A percentile compares a stretch with the other conserved stretches of the same genome.
phyloP scores from a whole-genome alignment of 83 land plant genomes.

The Larix sibirica region DNA sequence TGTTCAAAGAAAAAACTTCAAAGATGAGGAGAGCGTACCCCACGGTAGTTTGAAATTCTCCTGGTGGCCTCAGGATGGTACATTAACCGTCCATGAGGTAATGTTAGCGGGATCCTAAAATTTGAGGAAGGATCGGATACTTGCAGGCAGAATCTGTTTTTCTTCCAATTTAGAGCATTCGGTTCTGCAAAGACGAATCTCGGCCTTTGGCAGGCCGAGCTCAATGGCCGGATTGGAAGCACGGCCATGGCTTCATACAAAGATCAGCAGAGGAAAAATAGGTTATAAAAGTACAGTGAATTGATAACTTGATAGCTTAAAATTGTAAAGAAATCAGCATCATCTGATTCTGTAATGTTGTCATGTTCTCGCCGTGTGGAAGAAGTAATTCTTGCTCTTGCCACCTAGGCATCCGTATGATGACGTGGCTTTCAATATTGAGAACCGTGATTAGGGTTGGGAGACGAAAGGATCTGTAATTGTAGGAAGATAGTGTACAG shows the following conservation, averaged over 20 bases:
- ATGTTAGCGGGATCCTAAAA: not conserved
- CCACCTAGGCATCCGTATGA: too few relatives aligned
- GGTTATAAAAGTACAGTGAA: too few relatives aligned
- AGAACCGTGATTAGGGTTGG: too few relatives aligned
- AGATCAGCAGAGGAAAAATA: too few relatives aligned
- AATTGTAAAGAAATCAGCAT: too few relatives aligned
- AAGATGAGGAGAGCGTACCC: not conserved
- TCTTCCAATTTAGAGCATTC: not conserved
- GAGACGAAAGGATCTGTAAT: too few relatives aligned
- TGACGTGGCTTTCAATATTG: too few relatives aligned
- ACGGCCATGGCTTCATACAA: not conserved
- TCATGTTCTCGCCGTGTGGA: too few relatives aligned
- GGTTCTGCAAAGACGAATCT: not conserved
- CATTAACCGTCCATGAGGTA: not conserved
- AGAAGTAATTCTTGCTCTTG: too few relatives aligned
- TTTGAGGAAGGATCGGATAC: not conserved
- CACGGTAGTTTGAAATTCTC: not conserved
- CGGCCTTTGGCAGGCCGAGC: not conserved
- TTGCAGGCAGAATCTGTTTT: not conserved
- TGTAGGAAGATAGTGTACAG: too few relatives aligned
- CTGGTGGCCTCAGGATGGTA: slow-evolving; percentile 4
- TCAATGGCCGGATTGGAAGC: not conserved
- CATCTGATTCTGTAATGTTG: too few relatives aligned
- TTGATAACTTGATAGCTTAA: too few relatives aligned
- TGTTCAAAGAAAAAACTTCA: not conserved